phyloP scores from a whole-genome alignment of 2,329 filamentous ascomycete genomes.

The Botrytis paeoniae region DNA sequence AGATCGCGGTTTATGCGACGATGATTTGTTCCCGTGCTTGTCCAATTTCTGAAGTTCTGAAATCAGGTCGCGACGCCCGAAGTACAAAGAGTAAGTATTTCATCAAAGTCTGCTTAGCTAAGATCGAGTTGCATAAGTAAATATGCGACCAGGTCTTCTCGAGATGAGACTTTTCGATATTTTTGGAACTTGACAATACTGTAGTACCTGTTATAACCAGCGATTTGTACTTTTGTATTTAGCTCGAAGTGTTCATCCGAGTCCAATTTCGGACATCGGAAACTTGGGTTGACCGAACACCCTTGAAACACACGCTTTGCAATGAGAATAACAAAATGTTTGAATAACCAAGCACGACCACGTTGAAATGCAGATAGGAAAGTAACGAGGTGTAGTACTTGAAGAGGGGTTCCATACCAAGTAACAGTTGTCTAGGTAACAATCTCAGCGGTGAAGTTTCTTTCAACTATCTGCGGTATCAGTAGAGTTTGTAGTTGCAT shows the following conservation, averaged over 20 bases:
- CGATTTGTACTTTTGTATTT: background rate
- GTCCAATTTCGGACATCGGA: constrained; percentile 7
- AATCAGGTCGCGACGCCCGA: background rate
- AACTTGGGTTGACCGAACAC: background rate
- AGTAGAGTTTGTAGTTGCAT: constrained; percentile 19
- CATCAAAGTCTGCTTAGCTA: background rate
- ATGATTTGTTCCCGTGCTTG: background rate
- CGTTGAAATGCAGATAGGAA: constrained; percentile 11
- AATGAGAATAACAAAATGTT: background rate
- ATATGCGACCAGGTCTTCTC: background rate
- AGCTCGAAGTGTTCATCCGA: background rate
- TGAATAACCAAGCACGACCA: constrained; percentile 13
- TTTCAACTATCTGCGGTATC: constrained; percentile 10
- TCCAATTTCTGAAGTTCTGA: background rate
- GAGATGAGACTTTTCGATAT: background rate
- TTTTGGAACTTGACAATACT: background rate
- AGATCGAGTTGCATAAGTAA: background rate
- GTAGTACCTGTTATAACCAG: background rate
- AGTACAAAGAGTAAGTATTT: background rate
- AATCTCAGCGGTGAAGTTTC: constrained; percentile 22
- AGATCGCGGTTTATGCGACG: background rate
- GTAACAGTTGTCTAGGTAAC: constrained; percentile 17
- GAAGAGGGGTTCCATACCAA: constrained; percentile 13
- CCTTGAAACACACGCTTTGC: constrained; percentile 9
- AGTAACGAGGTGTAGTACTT: constrained; percentile 14